Evolutionary conservation across 192 early-diverging fungal genomes (phyloP).

Genomic region (Backusella mclennaniae): DNA sequence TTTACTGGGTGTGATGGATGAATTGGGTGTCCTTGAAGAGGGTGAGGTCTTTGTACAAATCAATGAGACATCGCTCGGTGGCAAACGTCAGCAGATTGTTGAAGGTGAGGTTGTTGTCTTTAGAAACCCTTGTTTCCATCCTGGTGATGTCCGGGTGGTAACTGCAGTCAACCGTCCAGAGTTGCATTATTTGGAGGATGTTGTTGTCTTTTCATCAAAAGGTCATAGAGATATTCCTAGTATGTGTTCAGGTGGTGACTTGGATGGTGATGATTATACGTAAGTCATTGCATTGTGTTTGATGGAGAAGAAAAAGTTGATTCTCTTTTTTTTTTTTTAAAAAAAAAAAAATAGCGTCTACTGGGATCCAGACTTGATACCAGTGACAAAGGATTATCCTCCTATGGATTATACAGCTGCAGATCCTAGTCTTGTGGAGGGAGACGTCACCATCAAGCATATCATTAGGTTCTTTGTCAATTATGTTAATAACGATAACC

Average conservation of each 20-base stretch:
- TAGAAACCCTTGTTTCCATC: constrained; percentile 66
- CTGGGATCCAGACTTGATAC: constrained; percentile 55
- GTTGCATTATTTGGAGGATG: constrained; percentile 55
- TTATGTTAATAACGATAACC: constrained; percentile 62
- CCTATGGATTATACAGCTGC: constrained; percentile 57
- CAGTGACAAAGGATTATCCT: constrained; percentile 25
- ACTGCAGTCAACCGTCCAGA: constrained; percentile 51
- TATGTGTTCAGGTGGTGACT: constrained; percentile 78
- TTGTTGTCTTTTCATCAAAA: constrained; percentile 70
- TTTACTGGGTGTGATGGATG: constrained; percentile 58
- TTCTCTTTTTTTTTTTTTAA: neutral
- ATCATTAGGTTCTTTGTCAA: constrained; percentile 65
- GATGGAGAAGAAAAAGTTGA: too few relatives aligned
- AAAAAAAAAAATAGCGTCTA: constrained; percentile 39
- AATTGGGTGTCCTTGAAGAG: constrained; percentile 39
- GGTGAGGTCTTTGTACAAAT: constrained; percentile 54
- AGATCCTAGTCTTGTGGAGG: constrained; percentile 19
- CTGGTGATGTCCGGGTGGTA: constrained; percentile 62
- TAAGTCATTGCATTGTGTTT: constrained; percentile 21
- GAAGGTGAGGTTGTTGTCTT: constrained; percentile 42
- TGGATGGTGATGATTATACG: constrained; percentile 79
- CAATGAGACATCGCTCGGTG: constrained; percentile 21
- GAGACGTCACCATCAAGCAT: constrained; percentile 46
- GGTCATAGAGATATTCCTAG: constrained; percentile 70
- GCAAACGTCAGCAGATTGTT: constrained; percentile 28